Conservation (phyloP, 2,329 filamentous ascomycete genomes). For the Aspergillus brasiliensis region DNA sequence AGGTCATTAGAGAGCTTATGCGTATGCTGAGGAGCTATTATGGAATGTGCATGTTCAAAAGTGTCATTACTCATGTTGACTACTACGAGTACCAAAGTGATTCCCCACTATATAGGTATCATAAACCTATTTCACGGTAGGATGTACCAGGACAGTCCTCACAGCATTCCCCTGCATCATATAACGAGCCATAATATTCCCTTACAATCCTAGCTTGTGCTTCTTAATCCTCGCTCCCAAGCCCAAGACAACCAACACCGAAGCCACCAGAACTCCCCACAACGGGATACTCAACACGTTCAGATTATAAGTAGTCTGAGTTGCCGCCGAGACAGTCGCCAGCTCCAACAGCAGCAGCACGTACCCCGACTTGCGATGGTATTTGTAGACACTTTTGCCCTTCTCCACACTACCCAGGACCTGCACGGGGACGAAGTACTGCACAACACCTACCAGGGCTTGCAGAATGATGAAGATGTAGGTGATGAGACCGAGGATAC, state of each 20-base stretch:
- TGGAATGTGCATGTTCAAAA: too few species aligned
- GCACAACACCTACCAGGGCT: conserved; percentile 76
- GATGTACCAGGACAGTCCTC: too few species aligned
- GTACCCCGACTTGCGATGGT: conserved; percentile 80
- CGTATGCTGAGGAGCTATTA: too few species aligned
- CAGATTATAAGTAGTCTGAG: conserved; percentile 72
- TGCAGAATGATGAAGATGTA: conserved; percentile 72
- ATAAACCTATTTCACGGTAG: too few species aligned
- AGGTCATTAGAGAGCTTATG: too few species aligned
- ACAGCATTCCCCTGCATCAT: too few species aligned
- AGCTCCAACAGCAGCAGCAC: conserved; percentile 69
- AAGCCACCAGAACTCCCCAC: conserved; percentile 72
- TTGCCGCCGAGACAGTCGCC: conserved; percentile 73
- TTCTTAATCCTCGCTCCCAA: conserved; percentile 77
- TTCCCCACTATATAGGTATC: too few species aligned
- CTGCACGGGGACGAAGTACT: conserved; percentile 69
- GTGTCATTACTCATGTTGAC: too few species aligned
- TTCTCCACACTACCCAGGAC: conserved; percentile 77
- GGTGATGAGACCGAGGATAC: conserved; percentile 76
- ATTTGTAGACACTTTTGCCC: conserved; percentile 86
- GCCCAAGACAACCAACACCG: conserved; percentile 68
- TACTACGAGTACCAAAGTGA: too few species aligned
- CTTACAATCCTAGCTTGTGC: conserved; percentile 69
- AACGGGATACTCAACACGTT: conserved; percentile 70
- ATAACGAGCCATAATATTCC: too few species aligned